Conservation (phyloP, 192 early-diverging fungal genomes). For the Backusella circina region DNA sequence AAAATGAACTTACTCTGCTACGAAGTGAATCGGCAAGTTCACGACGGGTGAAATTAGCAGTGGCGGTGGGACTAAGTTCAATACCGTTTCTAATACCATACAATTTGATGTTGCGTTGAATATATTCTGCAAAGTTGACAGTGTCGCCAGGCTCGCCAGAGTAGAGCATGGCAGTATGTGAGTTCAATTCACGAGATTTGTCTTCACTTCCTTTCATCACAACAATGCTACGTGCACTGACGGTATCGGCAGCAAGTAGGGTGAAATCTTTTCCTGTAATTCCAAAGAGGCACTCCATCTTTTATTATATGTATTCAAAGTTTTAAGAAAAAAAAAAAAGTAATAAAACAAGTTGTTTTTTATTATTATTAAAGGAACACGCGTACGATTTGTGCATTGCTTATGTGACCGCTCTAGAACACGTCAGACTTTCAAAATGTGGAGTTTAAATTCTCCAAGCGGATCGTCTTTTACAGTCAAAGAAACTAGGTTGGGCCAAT, state of each 20-base stretch:
- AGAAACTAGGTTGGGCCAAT: too few relatives aligned
- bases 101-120: constrained; percentile 88
- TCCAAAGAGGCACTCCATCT: constrained; percentile 85
- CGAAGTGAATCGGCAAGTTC: constrained; percentile 86
- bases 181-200: constrained; percentile 83
- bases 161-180: constrained; percentile 80
- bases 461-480: too few relatives aligned
- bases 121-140: constrained; percentile 93
- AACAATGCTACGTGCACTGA: constrained; percentile 75
- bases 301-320: neutral
- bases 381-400: constrained; percentile 5
- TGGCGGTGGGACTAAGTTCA: constrained; percentile 73
- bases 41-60: constrained; percentile 78
- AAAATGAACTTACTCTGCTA: constrained; percentile 59
- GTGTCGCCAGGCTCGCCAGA: constrained; percentile 91
- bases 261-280: constrained; percentile 93
- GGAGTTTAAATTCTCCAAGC: too few relatives aligned
- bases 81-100: constrained; percentile 87
- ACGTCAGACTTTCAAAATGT: neutral
- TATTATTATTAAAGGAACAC: neutral
- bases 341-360: constrained; percentile 11
- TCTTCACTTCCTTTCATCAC: constrained; percentile 92
- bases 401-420: neutral
- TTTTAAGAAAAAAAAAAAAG: neutral
- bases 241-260: constrained; percentile 79